These are phyloP conservation scores for Venturia nashicola DNA, from an alignment of 2,329 filamentous ascomycete species.

Conservation along the genomic window DNA sequence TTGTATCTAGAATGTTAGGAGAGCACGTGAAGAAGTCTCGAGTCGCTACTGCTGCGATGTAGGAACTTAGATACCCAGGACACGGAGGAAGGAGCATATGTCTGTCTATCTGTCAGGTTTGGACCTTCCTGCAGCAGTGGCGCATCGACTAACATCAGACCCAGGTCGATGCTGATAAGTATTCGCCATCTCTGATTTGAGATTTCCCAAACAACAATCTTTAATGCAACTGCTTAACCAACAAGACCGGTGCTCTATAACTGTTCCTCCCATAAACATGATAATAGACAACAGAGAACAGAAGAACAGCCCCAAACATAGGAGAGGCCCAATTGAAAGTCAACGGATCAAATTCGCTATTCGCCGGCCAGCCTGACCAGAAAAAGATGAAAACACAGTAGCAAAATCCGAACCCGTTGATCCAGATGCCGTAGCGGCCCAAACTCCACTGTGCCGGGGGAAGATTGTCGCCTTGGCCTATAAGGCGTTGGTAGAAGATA, in stretches of 20 bases:
- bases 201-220: no score
- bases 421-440: constrained; percentile 21
- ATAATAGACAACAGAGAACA: constrained; percentile 32
- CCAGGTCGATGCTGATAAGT: no score
- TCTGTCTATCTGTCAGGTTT: no score
- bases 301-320: constrained; percentile 33
- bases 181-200: no score
- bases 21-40: no score
- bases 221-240: neutral
- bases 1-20: no score
- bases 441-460: constrained; percentile 24
- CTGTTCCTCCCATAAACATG: constrained; percentile 25
- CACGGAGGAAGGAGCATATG: no score
- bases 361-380: constrained; percentile 15
- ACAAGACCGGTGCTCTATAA: constrained; percentile 22
- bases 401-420: constrained; percentile 24
- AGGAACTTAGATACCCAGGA: no score
- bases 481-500: constrained; percentile 18
- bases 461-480: constrained; percentile 14
- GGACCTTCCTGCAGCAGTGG: no score
- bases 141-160: no score
- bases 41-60: no score
- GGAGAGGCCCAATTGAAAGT: constrained; percentile 31
- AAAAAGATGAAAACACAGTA: constrained; percentile 32
- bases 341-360: constrained; percentile 26